Base-by-base conservation (phyloP, 2,329 filamentous ascomycete genomes). In the Colletotrichum sp. region DNA sequence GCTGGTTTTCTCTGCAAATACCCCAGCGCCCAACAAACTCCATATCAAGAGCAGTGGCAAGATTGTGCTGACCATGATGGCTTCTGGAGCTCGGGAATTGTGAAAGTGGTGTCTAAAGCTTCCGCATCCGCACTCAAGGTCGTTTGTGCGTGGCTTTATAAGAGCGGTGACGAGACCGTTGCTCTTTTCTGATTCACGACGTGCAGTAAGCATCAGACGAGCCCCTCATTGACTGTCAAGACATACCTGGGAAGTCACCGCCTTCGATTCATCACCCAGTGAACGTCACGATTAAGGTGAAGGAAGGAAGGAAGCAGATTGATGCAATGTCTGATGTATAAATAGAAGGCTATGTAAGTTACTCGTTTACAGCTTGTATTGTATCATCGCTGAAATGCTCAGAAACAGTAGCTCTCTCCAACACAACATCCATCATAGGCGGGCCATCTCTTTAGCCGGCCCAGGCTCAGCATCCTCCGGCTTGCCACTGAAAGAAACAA, bases 401-500 rank as follows among this genome's bases (percentile, higher is more conserved):
- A 65, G 52, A 52, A 10, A 28, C 22, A 62, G 15, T 34, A 61
- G 10, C 34, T 27, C 55, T 61, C 58, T 61, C 13, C 36, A 28
- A 30, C 16, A 55, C 48, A 8, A 16, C 2, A 27, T 34, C 52
- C 30, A 48, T 52, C 15, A 68, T 13, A 68, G 43, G 22, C 70
- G 43, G n/a, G 30, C 61, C 36, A 36, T n/a, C 10, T 66, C 68
- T 15, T 68, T 68, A 16, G 15, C 9, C 39, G 55, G n/a, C 27
- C 48, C 27, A 12, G 64, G 27, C 32, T 56, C 9, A 4, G 9
- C 32, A 8, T 60, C 48, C 13, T 48, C 28, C 12, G 16, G 52
- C 55, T 75, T 75, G 13, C 74, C 77, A 10, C 76, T 76, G 48
- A 79, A 81, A 6, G 58, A 61, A 5, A 80, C 78, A 8, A 70